Conservation (phyloP, 768 basidiomycete genomes). For the Pisolithus sp. region DNA sequence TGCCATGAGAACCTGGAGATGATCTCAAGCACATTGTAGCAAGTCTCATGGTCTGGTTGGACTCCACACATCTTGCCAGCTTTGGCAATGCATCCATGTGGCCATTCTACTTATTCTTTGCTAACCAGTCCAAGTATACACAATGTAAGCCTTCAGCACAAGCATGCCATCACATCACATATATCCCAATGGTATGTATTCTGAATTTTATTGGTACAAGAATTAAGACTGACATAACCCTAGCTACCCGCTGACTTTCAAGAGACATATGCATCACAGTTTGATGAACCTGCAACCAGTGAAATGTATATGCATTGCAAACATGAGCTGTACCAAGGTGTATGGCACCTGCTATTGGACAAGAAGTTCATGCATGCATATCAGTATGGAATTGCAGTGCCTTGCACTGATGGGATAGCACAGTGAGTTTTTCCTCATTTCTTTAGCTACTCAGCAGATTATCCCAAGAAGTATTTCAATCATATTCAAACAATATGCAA, state of each 20-base stretch:
- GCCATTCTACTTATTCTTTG: constrained; percentile 13
- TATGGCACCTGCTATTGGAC: background rate
- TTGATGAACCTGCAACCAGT: background rate
- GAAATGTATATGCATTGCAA: background rate
- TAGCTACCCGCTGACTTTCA: background rate
- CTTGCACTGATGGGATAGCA: background rate
- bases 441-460: background rate
- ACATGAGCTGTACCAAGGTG: background rate
- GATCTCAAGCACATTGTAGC: background rate
- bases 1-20: too few relatives aligned
- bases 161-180: constrained; percentile 9
- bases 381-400: background rate
- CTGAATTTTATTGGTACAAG: too few relatives aligned
- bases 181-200: constrained; percentile 2
- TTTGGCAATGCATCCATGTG: constrained; percentile 9
- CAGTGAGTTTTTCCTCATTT: background rate
- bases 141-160: constrained; percentile 1
- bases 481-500: too few relatives aligned
- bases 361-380: background rate
- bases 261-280: background rate
- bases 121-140: constrained; percentile 11
- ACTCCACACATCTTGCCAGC: constrained; percentile 17
- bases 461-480: background rate
- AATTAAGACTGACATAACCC: background rate
- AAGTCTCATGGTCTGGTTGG: constrained; percentile 10